A percentile compares a stretch with the other conserved stretches of the same genome.
These are phyloP conservation scores for Ichthyophthirius multifiliis DNA, from an alignment of 169 alveolate species.

Conservation along the genomic window DNA sequence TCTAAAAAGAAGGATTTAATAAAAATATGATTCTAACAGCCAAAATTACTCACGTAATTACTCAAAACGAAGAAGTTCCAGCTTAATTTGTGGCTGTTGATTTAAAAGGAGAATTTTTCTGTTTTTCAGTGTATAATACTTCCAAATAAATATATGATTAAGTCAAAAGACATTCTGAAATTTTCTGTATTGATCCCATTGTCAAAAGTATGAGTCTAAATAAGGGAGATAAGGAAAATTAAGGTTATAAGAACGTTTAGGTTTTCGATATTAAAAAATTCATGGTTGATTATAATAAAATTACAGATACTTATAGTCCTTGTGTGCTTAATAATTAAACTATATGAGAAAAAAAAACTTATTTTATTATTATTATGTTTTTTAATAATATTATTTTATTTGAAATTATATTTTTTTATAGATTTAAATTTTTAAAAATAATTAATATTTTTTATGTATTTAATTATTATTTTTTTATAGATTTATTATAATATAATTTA, in stretches of 20 bases:
- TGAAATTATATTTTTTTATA: no score
- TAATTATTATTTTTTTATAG: no score
- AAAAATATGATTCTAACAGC: neutral
- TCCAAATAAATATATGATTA: neutral
- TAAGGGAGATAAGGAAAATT: neutral
- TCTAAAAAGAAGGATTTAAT: neutral
- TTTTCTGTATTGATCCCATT: neutral
- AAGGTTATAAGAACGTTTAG: neutral
- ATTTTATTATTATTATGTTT: no score
- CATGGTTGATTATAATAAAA: neutral
- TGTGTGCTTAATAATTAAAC: neutral
- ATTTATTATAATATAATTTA: no score
- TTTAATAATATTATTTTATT: no score
- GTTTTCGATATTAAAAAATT: neutral
- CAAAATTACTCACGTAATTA: neutral
- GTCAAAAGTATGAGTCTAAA: neutral
- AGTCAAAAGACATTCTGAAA: neutral
- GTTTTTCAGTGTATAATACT: neutral
- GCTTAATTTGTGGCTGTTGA: neutral
- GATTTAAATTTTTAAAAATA: no score
- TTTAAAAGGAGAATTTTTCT: neutral
- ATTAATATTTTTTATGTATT: no score
- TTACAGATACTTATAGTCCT: neutral
- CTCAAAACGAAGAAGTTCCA: neutral
- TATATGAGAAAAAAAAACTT: no score